Evolutionary conservation across 495 filamentous ascomycete species (phyloP).

Genomic region (Penicillium malachiteum): DNA sequence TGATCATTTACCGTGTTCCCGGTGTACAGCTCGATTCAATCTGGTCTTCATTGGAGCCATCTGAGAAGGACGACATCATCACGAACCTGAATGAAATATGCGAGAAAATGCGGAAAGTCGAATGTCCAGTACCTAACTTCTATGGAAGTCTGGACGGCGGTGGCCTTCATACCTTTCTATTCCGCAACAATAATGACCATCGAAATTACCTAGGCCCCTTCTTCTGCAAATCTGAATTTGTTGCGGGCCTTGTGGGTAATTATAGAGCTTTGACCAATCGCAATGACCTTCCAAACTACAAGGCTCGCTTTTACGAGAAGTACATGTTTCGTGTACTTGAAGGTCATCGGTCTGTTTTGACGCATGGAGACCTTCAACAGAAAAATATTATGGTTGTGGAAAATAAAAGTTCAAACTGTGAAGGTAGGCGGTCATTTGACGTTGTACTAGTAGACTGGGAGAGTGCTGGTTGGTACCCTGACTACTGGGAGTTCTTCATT

Average conservation of each 20-base stretch:
- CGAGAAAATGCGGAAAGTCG: constrained; percentile 19
- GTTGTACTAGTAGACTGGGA: constrained; percentile 28
- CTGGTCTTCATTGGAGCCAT: constrained; percentile 24
- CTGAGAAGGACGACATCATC: constrained; percentile 29
- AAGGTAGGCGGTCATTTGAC: constrained; percentile 27
- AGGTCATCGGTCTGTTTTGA: constrained; percentile 27
- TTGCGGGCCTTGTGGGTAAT: constrained; percentile 25
- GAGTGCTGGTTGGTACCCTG: constrained; percentile 28
- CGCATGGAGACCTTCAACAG: constrained; percentile 30
- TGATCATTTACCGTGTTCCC: constrained; percentile 27
- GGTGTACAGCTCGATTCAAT: constrained; percentile 22
- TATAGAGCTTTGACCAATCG: constrained; percentile 20
- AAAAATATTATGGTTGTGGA: constrained; percentile 32
- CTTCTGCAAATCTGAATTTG: constrained; percentile 20
- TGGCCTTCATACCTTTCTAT: constrained; percentile 22
- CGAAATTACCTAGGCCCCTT: constrained; percentile 20
- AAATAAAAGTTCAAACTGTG: constrained; percentile 14
- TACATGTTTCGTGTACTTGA: constrained; percentile 19
- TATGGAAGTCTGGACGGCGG: constrained; percentile 23
- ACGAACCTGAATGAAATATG: constrained; percentile 16
- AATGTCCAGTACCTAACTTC: constrained; percentile 23
- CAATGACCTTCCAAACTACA: constrained; percentile 22
- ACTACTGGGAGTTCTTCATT: constrained; percentile 29
- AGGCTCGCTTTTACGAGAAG: constrained; percentile 25
- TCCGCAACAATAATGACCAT: constrained; percentile 20